Conservation (phyloP, 1,284 basidiomycete genomes). For the Ustilago esculenta region DNA sequence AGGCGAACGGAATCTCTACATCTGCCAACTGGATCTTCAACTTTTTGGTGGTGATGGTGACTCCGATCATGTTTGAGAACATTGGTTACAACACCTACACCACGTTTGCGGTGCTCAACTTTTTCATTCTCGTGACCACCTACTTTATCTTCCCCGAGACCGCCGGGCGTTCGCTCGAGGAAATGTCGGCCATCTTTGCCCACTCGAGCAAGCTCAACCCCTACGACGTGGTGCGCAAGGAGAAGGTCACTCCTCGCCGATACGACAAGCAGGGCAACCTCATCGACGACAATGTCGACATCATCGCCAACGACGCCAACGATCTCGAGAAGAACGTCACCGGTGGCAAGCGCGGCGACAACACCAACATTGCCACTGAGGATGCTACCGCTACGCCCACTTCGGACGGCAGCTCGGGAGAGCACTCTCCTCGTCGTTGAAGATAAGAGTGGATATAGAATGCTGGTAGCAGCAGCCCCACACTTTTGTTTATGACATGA, state of each 20-base stretch:
- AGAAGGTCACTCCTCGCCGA: conserved; percentile 52
- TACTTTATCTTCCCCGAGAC: conserved; percentile 64
- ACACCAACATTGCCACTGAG: conserved; percentile 27
- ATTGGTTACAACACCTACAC: conserved; percentile 53
- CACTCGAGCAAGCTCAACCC: conserved; percentile 58
- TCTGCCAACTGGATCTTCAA: conserved; percentile 64
- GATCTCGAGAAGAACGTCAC: conserved; percentile 33
- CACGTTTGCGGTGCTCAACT: conserved; percentile 54
- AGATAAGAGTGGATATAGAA: no score
- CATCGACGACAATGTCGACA: conserved; percentile 49
- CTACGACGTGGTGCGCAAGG: conserved; percentile 58
- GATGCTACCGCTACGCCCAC: conserved; percentile 36
- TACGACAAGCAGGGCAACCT: conserved; percentile 59
- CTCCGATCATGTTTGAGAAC: conserved; percentile 46
- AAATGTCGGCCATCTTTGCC: conserved; percentile 62
- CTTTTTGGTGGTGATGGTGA: conserved; percentile 62
- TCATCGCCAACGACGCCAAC: conserved; percentile 25
- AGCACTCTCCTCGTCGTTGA: conserved; percentile 23
- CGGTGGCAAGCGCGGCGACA: conserved; percentile 16
- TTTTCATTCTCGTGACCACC: conserved; percentile 42
- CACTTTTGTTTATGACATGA: no score
- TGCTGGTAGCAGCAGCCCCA: no score
- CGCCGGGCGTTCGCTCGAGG: conserved; percentile 58
- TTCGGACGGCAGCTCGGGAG: conserved; percentile 24
- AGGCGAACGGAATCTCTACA: conserved; percentile 62